Percentiles rank a stretch among this genome's conserved stretches.
These are phyloP conservation scores for Geosmithia putterillii DNA, from an alignment of 2,329 filamentous ascomycete species.

Conservation along the genomic window DNA sequence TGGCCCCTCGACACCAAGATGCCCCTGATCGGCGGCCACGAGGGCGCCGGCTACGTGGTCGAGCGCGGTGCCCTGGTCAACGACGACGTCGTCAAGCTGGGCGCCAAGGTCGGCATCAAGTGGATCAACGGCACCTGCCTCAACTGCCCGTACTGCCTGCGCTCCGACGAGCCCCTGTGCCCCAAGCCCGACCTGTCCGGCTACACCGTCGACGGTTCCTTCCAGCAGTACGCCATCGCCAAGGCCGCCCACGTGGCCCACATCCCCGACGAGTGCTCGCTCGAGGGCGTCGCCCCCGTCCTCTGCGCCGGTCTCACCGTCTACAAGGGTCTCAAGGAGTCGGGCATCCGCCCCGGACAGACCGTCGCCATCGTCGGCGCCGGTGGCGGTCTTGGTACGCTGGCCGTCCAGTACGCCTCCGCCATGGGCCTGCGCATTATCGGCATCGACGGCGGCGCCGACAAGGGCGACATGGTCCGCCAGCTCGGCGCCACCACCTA, in stretches of 20 bases:
- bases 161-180: constrained; percentile 75
- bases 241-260: constrained; percentile 78
- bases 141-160: constrained; percentile 70
- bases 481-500: constrained; percentile 60
- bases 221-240: constrained; percentile 85
- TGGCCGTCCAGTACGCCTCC: constrained; percentile 78
- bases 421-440: constrained; percentile 78
- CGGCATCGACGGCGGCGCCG: constrained; percentile 71
- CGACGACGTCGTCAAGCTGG: constrained; percentile 55
- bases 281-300: constrained; percentile 69
- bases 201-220: constrained; percentile 85
- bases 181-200: constrained; percentile 63
- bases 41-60: constrained; percentile 74
- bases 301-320: constrained; percentile 80
- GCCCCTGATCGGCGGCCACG: constrained; percentile 73
- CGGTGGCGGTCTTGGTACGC: constrained; percentile 66
- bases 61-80: constrained; percentile 64
- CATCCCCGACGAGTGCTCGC: constrained; percentile 63
- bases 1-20: constrained; percentile 79
- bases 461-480: constrained; percentile 63
- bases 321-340: constrained; percentile 87
- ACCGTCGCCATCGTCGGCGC: constrained; percentile 77
- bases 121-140: constrained; percentile 89
- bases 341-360: constrained; percentile 60
- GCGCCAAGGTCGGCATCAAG: constrained; percentile 80